These are phyloP conservation scores for Diphasiastrum complanatum DNA, from an alignment of 83 land plant species.

Conservation along the genomic window DNA sequence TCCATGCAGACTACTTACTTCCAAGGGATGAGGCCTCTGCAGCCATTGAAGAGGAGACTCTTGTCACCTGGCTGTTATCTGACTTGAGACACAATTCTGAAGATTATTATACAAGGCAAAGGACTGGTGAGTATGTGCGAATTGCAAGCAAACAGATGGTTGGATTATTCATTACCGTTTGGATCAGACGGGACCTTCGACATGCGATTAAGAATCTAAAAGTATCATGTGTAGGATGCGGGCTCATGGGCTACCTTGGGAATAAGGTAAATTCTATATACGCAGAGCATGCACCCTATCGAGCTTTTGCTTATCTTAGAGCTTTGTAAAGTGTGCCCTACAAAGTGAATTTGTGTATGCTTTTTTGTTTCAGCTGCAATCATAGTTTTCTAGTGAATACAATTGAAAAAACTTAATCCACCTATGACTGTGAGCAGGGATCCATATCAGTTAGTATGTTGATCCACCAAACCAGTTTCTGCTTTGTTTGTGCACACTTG, in stretches of 20 bases:
- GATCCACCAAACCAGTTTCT: constrained; percentile 76
- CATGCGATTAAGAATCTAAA: constrained; percentile 64
- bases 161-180: constrained; percentile 77
- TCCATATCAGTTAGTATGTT: constrained; percentile 82
- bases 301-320: too few species aligned
- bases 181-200: constrained; percentile 65
- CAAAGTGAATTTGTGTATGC: too few species aligned
- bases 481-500: constrained; percentile 78
- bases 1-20: too few species aligned
- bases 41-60: too few species aligned
- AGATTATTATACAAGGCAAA: not conserved
- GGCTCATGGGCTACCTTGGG: constrained; percentile 90
- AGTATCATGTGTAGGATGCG: constrained; percentile 89
- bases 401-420: too few species aligned
- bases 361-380: too few species aligned
- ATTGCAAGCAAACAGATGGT: constrained; percentile 98
- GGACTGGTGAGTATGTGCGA: constrained; percentile 18
- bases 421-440: constrained; percentile 46
- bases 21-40: too few species aligned
- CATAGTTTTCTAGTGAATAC: too few species aligned
- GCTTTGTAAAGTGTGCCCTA: too few species aligned
- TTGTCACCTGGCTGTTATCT: too few species aligned
- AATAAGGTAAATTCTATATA: constrained; percentile 94
- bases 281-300: too few species aligned
- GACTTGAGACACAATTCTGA: too few species aligned